Conservation (phyloP, 495 filamentous ascomycete genomes). For the Choiromyces venosus region DNA sequence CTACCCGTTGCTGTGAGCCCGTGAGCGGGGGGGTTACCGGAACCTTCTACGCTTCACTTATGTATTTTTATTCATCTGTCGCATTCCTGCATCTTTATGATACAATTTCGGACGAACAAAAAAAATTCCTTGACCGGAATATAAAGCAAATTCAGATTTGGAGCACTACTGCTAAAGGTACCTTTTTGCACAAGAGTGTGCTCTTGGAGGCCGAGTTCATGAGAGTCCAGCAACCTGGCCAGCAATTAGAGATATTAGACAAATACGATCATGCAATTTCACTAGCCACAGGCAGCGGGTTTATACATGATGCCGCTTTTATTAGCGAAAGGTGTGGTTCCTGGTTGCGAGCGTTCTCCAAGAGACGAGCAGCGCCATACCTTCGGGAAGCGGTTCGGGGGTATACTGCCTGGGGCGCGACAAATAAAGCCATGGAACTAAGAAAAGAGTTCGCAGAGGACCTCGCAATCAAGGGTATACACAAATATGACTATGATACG, state of each 20-base stretch:
- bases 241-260: constrained; percentile 40
- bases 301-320: constrained; percentile 41
- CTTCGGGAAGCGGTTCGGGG: constrained; percentile 39
- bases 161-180: constrained; percentile 35
- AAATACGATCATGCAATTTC: constrained; percentile 41
- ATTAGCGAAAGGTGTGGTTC: constrained; percentile 39
- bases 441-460: constrained; percentile 37
- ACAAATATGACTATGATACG: not conserved
- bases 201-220: constrained; percentile 38
- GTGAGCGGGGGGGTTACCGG: constrained; percentile 31
- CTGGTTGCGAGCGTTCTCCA: constrained; percentile 37
- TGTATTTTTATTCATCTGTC: constrained; percentile 39
- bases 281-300: constrained; percentile 33
- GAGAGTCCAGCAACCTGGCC: constrained; percentile 25
- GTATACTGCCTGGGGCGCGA: constrained; percentile 39
- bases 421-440: constrained; percentile 38
- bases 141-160: constrained; percentile 35
- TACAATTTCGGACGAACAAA: constrained; percentile 35
- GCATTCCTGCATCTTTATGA: constrained; percentile 37
- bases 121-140: constrained; percentile 30
- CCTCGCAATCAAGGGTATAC: constrained; percentile 27
- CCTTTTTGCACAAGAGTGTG: constrained; percentile 40
- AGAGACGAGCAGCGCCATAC: constrained; percentile 37
- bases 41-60: constrained; percentile 36
- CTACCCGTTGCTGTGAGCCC: constrained; percentile 38